Base-by-base conservation (phyloP, 2,329 filamentous ascomycete genomes). In the Penicillium sp. region DNA sequence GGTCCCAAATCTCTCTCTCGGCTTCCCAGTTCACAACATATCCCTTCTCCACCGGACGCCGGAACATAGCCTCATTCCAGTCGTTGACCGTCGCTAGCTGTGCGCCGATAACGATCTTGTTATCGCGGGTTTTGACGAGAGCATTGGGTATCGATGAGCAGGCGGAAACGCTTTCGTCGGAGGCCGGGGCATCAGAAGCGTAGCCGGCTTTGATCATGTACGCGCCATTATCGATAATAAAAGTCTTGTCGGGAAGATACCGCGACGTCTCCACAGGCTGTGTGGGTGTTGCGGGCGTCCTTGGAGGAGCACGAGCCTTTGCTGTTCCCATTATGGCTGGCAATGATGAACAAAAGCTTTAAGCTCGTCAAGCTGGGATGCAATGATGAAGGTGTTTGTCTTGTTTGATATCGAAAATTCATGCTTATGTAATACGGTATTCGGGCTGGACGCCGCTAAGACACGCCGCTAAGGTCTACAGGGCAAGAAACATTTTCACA, bases 11-110 rank as follows among this genome's bases (percentile, higher is more conserved):
- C 70, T 94, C 93, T 75, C 91, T 93, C 78, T 99, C 86, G 0
- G 89, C 88, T 75, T 99, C 94, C 94, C 94, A 99, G 71, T 93
- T 97, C 60, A 97, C 93, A 50, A 97, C 82, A 71, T 90, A 97
- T 8, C 94, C 94, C 75, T 93, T 95, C 75, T 99, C 94, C 1
- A 97, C 90, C 0, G 94, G 94, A 0, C 93, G 82, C 1, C 93
- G 85, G 69, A 97, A 96, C 9, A 86, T 84, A 21, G 95, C 86
- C 73, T 97, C 93, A 63, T 92, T 91, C 78, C 91, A 96, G 71
- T 99, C 93, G 63, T 84, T 87, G 74, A 93, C 95, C 57, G 87
- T 84, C 42, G 67, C 67, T 2, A 97, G 79, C 65, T 96, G 89
- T 0, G 89, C 86, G 15, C 86, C 93, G 59, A 96, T 84, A 69